phyloP scores from a whole-genome alignment of 2,329 filamentous ascomycete species.

The Fusarium cicatricum region DNA sequence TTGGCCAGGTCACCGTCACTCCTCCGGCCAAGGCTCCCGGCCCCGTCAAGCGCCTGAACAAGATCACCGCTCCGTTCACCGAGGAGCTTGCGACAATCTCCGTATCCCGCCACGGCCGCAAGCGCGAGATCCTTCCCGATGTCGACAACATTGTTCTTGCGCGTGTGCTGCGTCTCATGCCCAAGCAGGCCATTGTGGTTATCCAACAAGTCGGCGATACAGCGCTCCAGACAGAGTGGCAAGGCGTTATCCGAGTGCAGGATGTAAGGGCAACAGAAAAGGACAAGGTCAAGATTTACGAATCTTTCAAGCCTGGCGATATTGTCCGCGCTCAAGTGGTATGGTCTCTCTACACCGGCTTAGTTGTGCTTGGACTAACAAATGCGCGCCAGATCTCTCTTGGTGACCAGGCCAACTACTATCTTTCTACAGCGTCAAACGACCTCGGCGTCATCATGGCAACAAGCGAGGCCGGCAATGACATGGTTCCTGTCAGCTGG shows the following conservation, averaged over 20 bases:
- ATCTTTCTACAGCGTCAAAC: slow-evolving; percentile 90
- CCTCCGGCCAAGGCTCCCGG: slow-evolving; percentile 57
- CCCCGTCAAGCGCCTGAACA: slow-evolving; percentile 66
- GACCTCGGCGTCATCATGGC: slow-evolving; percentile 95
- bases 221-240: slow-evolving; percentile 81
- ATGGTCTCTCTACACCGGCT: slow-evolving; percentile 42
- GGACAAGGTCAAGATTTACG: slow-evolving; percentile 89
- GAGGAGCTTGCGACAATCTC: slow-evolving; percentile 63
- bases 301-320: slow-evolving; percentile 92
- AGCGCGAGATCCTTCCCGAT: slow-evolving; percentile 79
- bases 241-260: slow-evolving; percentile 85
- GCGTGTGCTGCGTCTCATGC: slow-evolving; percentile 84
- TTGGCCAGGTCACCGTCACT: slow-evolving; percentile 72
- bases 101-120: slow-evolving; percentile 58
- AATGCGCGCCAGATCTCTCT: slow-evolving; percentile 72
- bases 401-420: slow-evolving; percentile 95
- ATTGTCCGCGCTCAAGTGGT: slow-evolving; percentile 87
- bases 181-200: slow-evolving; percentile 83
- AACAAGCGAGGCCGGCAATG: slow-evolving; percentile 83
- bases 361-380: slow-evolving; percentile 1
- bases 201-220: slow-evolving; percentile 83
- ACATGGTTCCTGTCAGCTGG: slow-evolving; percentile 95
- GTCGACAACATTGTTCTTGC: slow-evolving; percentile 84
- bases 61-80: slow-evolving; percentile 58
- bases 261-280: slow-evolving; percentile 96